These are phyloP conservation scores for Crinitomyces ghanaensis DNA, from an alignment of 805 yeast species.

Conservation along the genomic window DNA sequence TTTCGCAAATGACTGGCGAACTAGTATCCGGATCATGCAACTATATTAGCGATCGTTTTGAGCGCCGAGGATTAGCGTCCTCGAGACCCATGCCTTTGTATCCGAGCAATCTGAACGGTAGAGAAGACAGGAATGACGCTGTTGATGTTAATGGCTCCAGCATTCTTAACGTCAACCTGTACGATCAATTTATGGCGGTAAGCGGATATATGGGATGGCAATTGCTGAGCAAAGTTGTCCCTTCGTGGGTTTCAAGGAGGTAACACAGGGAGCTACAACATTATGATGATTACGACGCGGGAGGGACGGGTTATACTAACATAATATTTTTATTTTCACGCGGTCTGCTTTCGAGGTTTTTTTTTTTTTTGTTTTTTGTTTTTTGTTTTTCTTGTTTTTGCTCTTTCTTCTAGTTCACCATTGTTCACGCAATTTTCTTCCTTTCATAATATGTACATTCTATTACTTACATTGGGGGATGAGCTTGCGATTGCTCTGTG, in stretches of 20 bases:
- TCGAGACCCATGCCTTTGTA: too few species aligned
- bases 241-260: slow-evolving; percentile 12
- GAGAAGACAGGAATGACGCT: too few species aligned
- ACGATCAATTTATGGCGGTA: slow-evolving; percentile 14
- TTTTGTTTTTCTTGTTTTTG: slow-evolving; percentile 1
- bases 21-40: slow-evolving; percentile 14
- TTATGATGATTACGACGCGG: too few species aligned
- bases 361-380: not conserved
- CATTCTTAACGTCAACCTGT: too few species aligned
- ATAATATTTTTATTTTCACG: too few species aligned
- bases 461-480: slow-evolving; percentile 19
- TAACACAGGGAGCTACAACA: slow-evolving; percentile 1
- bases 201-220: slow-evolving; percentile 17
- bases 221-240: slow-evolving; percentile 9
- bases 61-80: too few species aligned
- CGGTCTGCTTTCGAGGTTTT: slow-evolving; percentile 1
- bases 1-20: slow-evolving; percentile 14
- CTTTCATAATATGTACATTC: too few species aligned
- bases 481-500: slow-evolving; percentile 16
- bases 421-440: not conserved
- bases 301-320: too few species aligned
- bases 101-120: too few species aligned
- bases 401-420: not conserved
- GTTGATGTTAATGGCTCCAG: too few species aligned
- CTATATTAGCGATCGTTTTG: slow-evolving; percentile 10